Percentiles rank a stretch among this genome's conserved stretches.
Evolutionary conservation across 768 basidiomycete species (phyloP).

Genomic region (Sutorius australiensis): DNA sequence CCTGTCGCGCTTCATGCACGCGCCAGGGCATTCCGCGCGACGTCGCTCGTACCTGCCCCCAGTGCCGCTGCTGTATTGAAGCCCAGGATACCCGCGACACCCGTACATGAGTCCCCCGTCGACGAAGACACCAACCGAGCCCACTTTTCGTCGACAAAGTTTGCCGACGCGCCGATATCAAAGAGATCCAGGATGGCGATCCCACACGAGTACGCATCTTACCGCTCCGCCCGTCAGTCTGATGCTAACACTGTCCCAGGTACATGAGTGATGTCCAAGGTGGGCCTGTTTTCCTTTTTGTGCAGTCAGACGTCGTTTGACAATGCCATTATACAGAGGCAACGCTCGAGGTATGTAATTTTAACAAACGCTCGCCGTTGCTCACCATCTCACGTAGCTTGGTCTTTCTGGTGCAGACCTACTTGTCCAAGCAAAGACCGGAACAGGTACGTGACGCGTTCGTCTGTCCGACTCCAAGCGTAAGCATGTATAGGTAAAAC

Average conservation of each 20-base stretch:
- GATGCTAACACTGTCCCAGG: slow-evolving; percentile 26
- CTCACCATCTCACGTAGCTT: slow-evolving; percentile 22
- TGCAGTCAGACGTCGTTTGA: background rate
- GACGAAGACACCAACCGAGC: slow-evolving; percentile 19
- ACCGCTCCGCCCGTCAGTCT: background rate
- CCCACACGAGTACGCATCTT: slow-evolving; percentile 38
- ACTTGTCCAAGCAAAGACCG: slow-evolving; percentile 54
- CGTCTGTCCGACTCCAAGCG: background rate
- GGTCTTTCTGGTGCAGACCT: slow-evolving; percentile 44
- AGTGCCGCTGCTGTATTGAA: slow-evolving; percentile 10
- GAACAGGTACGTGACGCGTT: slow-evolving; percentile 46
- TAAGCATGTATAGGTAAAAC: slow-evolving; percentile 49
- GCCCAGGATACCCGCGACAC: background rate
- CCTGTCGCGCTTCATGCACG: slow-evolving; percentile 9
- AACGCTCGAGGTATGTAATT: slow-evolving; percentile 35
- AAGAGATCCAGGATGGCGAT: slow-evolving; percentile 39
- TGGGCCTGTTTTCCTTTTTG: slow-evolving; percentile 13
- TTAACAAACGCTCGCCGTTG: background rate
- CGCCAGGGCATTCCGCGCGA: slow-evolving; percentile 12
- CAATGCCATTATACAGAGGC: slow-evolving; percentile 27
- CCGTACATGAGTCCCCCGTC: slow-evolving; percentile 6
- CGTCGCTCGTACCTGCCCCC: slow-evolving; percentile 8
- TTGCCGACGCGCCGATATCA: slow-evolving; percentile 36
- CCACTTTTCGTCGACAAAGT: slow-evolving; percentile 28
- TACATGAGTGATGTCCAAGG: slow-evolving; percentile 49